These are phyloP conservation scores for Pseudocercospora crystallina DNA, from an alignment of 2,329 filamentous ascomycete genomes.

Conservation along the genomic window DNA sequence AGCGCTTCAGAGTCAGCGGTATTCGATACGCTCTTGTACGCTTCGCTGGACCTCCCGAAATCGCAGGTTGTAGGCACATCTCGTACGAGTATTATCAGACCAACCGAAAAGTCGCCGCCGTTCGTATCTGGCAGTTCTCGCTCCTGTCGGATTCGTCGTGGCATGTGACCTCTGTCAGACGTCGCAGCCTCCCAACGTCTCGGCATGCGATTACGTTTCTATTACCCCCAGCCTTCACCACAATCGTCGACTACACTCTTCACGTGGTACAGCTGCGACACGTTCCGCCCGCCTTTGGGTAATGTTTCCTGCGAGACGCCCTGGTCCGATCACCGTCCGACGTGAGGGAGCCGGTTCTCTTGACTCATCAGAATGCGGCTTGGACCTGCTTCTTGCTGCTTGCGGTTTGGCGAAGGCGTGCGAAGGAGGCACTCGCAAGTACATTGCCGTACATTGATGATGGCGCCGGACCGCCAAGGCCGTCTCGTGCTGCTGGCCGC, in stretches of 20 bases:
- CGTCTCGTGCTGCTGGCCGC: constrained; percentile 1
- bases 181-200: neutral
- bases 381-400: constrained; percentile 1
- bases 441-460: too few relatives aligned
- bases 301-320: neutral
- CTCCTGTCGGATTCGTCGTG: too few relatives aligned
- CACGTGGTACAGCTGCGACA: constrained; percentile 10
- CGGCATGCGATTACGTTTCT: constrained; percentile 9
- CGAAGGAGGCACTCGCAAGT: neutral
- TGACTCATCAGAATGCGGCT: constrained; percentile 3
- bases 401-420: constrained; percentile 6
- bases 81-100: too few relatives aligned
- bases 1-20: neutral
- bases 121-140: too few relatives aligned
- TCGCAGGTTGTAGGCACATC: too few relatives aligned
- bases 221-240: constrained; percentile 13
- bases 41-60: too few relatives aligned
- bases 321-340: too few relatives aligned
- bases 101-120: too few relatives aligned
- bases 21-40: neutral
- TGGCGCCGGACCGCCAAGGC: constrained; percentile 2
- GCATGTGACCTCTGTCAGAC: neutral
- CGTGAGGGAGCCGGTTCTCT: constrained; percentile 2
- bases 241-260: neutral
- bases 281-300: neutral